phyloP scores from a whole-genome alignment of 306 rosid genomes.

The cucumber (Cucumis sativus) region Cucumber_9930_V3 NC_026660.2:30960001-30960500 shows the following conservation, averaged over 20 bases:
- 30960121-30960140: slow-evolving; percentile 19
- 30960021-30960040: slow-evolving; percentile 50
- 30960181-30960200: slow-evolving; percentile 32
- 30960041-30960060: neutral
- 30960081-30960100: slow-evolving; percentile 3
- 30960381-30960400: no score
- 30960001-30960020: slow-evolving; percentile 58
- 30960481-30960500: neutral
- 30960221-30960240: neutral
- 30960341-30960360: neutral
- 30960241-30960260: neutral
- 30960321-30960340: neutral
- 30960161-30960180: slow-evolving; percentile 42
- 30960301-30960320: neutral
- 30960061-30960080: neutral
- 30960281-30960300: neutral
- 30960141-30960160: slow-evolving; percentile 57
- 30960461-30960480: neutral
- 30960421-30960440: no score
- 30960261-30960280: neutral
- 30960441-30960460: neutral
- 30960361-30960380: no score
- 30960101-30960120: slow-evolving; percentile 1
- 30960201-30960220: neutral
- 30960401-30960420: no score